phyloP scores from a whole-genome alignment of 2,329 filamentous ascomycete species.

The Volutella citrinella region DNA sequence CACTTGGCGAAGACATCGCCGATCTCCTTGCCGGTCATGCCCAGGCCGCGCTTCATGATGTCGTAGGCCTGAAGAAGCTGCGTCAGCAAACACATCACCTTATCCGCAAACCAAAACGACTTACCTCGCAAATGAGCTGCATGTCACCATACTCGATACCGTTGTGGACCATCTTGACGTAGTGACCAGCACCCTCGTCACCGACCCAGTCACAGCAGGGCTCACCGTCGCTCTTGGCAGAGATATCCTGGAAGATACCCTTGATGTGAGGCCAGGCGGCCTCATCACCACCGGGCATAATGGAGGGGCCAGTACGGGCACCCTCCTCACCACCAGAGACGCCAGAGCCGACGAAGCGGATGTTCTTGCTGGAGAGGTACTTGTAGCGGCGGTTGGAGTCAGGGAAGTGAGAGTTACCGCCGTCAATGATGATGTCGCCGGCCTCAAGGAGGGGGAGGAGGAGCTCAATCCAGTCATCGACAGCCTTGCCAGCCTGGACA shows the following conservation, averaged over 20 bases:
- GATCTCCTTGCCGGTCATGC: conserved; percentile 88
- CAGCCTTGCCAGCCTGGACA: conserved; percentile 96
- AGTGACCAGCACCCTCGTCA: conserved; percentile 98
- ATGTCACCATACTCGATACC: conserved; percentile 99
- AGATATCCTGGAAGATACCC: conserved; percentile 97
- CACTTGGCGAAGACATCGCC: conserved; percentile 91
- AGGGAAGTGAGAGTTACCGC: conserved; percentile 97
- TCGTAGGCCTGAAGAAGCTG: conserved; percentile 77
- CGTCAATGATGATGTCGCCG: conserved; percentile 98
- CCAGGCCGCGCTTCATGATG: conserved; percentile 98
- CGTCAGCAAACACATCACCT: conserved; percentile 14
- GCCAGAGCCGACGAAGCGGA: conserved; percentile 94
- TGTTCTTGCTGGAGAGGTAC: conserved; percentile 82
- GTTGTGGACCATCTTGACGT: conserved; percentile 99
- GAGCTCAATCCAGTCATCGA: conserved; percentile 98
- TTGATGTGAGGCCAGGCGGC: conserved; percentile 98
- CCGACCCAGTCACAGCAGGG: conserved; percentile 99
- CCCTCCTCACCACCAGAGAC: conserved; percentile 99
- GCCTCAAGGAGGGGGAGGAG: conserved; percentile 78
- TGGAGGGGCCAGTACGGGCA: conserved; percentile 92
- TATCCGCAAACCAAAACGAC: conserved; percentile 21
- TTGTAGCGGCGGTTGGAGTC: conserved; percentile 96
- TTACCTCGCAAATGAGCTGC: conserved; percentile 98
- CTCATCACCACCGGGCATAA: conserved; percentile 99
- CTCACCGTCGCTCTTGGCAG: conserved; percentile 96